A percentile compares a stretch with the other conserved stretches of the same genome.
phyloP scores from a whole-genome alignment of 108 stramenopile genomes.

The Nitzschia putrida region DNA sequence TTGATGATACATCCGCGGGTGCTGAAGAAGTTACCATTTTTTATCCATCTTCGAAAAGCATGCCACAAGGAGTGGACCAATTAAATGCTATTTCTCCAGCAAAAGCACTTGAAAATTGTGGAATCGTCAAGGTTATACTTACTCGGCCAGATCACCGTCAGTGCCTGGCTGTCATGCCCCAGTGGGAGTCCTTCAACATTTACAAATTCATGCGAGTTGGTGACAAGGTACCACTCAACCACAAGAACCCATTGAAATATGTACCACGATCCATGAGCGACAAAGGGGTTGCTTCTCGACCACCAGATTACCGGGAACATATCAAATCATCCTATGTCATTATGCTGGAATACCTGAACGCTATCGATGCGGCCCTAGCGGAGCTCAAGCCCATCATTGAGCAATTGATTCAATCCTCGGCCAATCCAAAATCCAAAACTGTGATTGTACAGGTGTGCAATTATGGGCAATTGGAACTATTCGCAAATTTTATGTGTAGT shows the following conservation, averaged over 20 bases:
- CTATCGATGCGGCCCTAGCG: conserved; percentile 45
- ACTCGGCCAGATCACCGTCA: conserved; percentile 43
- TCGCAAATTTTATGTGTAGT: conserved; percentile 76
- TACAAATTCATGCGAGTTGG: conserved; percentile 70
- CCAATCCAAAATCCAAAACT: conserved; percentile 45
- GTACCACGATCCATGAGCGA: conserved; percentile 57
- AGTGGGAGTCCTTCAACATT: conserved; percentile 79
- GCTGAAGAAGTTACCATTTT: conserved; percentile 28
- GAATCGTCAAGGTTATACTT: conserved; percentile 65
- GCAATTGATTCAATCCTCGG: conserved; percentile 49
- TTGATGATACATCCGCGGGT: conserved; percentile 24
- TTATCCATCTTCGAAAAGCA: conserved; percentile 24
- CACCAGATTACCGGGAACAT: conserved; percentile 39
- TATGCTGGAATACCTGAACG: conserved; percentile 52
- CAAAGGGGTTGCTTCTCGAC: conserved; percentile 59
- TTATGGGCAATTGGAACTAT: conserved; percentile 73
- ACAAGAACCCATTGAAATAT: conserved; percentile 35
- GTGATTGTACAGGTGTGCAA: conserved; percentile 83
- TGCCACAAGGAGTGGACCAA: conserved; percentile 28
- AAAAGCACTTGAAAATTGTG: conserved; percentile 73
- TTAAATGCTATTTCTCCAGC: neutral
- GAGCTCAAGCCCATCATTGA: conserved; percentile 57
- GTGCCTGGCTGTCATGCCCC: conserved; percentile 72
- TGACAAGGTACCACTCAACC: conserved; percentile 21
- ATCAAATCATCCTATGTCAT: conserved; percentile 47